Evolutionary conservation across 148 eudicot genomes (phyloP).

Genomic region (Diospyros kaki): DNA sequence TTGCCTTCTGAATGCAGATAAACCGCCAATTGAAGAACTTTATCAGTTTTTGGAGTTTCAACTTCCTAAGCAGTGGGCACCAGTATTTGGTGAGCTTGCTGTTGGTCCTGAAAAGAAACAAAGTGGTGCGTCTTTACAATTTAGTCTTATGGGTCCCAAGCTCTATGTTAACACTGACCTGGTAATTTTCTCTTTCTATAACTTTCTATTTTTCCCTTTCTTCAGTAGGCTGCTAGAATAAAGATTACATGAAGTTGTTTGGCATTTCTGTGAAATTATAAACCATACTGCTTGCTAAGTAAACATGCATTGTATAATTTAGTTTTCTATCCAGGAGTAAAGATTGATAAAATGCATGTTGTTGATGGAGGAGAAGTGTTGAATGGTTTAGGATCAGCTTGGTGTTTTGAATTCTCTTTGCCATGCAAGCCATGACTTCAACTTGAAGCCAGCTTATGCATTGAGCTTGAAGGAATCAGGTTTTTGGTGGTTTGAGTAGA

Average conservation of each 20-base stretch:
- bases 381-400: background rate
- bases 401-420: conserved; percentile 4
- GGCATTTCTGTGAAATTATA: background rate
- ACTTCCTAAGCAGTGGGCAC: conserved; percentile 54
- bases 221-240: background rate
- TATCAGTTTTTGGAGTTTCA: conserved; percentile 54
- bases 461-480: background rate
- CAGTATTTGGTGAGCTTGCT: conserved; percentile 47
- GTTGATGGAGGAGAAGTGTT: background rate
- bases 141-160: conserved; percentile 52
- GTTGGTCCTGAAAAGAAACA: conserved; percentile 46
- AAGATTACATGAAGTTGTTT: background rate
- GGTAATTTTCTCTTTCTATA: conserved; percentile 20
- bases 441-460: background rate
- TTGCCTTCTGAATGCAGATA: conserved; percentile 26
- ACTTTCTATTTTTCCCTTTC: background rate
- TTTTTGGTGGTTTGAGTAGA: too few species aligned
- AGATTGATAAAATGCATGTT: background rate
- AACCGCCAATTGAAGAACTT: conserved; percentile 55
- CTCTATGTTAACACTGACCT: conserved; percentile 39
- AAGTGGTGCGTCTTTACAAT: conserved; percentile 41
- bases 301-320: background rate
- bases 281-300: background rate
- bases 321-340: background rate
- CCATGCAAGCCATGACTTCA: background rate